Evolutionary conservation across 257 asterid genomes (phyloP).

Genomic region (Capsicum rhomboideum): DNA sequence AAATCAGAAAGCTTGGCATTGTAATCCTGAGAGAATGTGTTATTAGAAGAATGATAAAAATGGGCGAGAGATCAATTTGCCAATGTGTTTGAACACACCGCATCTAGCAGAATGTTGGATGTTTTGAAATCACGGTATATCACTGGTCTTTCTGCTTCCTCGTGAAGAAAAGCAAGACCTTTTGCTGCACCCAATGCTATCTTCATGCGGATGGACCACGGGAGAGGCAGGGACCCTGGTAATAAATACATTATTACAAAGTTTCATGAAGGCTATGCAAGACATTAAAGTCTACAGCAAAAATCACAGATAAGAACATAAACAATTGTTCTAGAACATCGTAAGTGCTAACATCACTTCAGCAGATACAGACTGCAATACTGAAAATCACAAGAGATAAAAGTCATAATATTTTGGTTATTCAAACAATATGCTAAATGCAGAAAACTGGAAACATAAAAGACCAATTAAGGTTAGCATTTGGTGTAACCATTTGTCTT

Average conservation of each 20-base stretch:
- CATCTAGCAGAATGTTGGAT: conserved; percentile 83
- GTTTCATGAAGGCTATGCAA: neutral
- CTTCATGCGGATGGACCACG: conserved; percentile 97
- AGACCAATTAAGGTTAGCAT: neutral
- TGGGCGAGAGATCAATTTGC: neutral
- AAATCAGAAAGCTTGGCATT: conserved; percentile 95
- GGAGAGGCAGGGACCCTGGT: conserved; percentile 92
- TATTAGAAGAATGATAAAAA: conserved; percentile 10
- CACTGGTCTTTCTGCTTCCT: conserved; percentile 91
- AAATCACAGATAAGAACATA: neutral
- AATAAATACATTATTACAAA: neutral
- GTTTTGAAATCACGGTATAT: conserved; percentile 97
- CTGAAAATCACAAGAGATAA: neutral
- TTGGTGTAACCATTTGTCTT: neutral
- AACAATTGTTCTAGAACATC: neutral
- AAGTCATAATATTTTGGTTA: neutral
- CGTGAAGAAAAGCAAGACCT: conserved; percentile 94
- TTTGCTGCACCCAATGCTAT: conserved; percentile 95
- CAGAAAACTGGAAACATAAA: neutral
- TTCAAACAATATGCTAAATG: neutral
- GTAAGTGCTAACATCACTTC: neutral
- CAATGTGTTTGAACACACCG: conserved; percentile 42
- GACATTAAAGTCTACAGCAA: neutral
- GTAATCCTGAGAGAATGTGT: conserved; percentile 50
- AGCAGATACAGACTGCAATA: neutral